phyloP scores from a whole-genome alignment of 2,329 filamentous ascomycete species.

The Arthrobotrys iridis region DNA sequence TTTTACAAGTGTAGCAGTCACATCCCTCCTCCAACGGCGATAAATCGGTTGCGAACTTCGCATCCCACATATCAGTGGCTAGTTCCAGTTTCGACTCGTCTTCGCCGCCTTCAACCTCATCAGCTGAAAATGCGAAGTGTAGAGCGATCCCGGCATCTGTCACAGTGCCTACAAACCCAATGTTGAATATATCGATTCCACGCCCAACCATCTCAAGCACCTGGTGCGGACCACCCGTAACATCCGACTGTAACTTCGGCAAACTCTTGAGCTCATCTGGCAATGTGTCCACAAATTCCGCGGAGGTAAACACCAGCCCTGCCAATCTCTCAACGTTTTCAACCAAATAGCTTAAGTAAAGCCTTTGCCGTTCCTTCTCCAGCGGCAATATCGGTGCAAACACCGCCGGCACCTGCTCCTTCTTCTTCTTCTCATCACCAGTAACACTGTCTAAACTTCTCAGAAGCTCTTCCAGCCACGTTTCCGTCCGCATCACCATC shows the following conservation, averaged over 20 bases:
- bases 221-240: constrained; percentile 76
- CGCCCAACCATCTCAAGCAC: constrained; percentile 78
- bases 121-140: constrained; percentile 76
- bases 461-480: constrained; percentile 79
- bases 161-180: constrained; percentile 77
- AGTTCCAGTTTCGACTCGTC: constrained; percentile 64
- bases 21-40: constrained; percentile 73
- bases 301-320: constrained; percentile 73
- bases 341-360: constrained; percentile 79
- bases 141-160: constrained; percentile 89
- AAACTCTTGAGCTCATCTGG: constrained; percentile 70
- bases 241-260: constrained; percentile 78
- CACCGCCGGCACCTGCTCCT: constrained; percentile 62
- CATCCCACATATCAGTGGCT: constrained; percentile 80
- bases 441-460: constrained; percentile 58
- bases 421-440: constrained; percentile 54
- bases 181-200: constrained; percentile 81
- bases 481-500: constrained; percentile 86
- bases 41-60: constrained; percentile 70
- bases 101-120: constrained; percentile 40
- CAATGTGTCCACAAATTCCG: constrained; percentile 74
- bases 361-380: constrained; percentile 76
- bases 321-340: constrained; percentile 71
- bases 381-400: constrained; percentile 79
- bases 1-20: constrained; percentile 81